Evolutionary conservation across 2,329 filamentous ascomycete genomes (phyloP).

Genomic region (Cryphonectria naterciae): DNA sequence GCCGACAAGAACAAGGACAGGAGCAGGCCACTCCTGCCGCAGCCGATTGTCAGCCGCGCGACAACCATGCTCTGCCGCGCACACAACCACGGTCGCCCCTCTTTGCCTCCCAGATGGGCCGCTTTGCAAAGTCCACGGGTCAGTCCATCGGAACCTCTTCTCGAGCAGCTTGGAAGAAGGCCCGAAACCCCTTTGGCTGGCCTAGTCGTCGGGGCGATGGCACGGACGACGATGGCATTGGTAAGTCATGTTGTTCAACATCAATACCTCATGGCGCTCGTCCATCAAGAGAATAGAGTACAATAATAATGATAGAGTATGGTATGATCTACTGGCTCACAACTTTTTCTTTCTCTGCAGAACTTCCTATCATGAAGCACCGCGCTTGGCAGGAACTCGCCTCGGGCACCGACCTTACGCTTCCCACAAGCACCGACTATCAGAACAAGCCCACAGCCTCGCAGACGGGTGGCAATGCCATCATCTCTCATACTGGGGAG

Average conservation of each 20-base stretch:
- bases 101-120: background rate
- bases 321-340: background rate
- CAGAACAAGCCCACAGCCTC: background rate
- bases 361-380: conserved; percentile 22
- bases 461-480: background rate
- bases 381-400: conserved; percentile 24
- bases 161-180: background rate
- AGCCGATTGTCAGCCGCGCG: background rate
- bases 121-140: background rate
- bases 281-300: no score
- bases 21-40: background rate
- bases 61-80: background rate
- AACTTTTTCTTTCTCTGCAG: background rate
- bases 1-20: background rate
- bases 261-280: background rate
- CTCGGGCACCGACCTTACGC: background rate
- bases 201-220: background rate
- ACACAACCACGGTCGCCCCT: background rate
- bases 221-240: background rate
- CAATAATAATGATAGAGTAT: background rate
- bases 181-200: background rate
- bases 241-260: background rate
- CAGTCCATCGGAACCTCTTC: background rate
- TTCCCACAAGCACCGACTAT: background rate
- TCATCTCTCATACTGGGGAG: background rate